Conservation (phyloP, 2,329 filamentous ascomycete species). For the Colletotrichum graminicola region DNA sequence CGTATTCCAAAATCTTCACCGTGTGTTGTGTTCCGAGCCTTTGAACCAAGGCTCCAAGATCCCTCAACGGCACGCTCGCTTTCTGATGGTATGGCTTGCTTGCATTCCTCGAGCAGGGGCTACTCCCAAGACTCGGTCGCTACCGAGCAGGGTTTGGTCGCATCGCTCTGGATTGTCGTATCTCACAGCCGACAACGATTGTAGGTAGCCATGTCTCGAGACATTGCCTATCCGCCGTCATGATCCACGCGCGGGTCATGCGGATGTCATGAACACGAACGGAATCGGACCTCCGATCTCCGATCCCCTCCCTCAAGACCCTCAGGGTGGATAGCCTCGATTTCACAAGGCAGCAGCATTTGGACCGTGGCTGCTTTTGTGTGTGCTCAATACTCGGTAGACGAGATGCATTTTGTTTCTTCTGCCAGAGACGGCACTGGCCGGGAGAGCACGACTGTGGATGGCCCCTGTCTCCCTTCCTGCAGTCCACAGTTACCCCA, state of each 20-base stretch:
- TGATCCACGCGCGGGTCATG: conserved; percentile 26
- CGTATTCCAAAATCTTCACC: neutral
- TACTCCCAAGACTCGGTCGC: neutral
- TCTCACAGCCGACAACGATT: conserved; percentile 6
- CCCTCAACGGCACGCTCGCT: neutral
- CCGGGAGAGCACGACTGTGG: conserved; percentile 5
- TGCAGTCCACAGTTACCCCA: neutral
- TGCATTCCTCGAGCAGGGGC: neutral
- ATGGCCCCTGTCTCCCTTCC: neutral
- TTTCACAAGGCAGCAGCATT: conserved; percentile 25
- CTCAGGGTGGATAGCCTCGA: neutral
- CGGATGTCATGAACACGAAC: conserved; percentile 10
- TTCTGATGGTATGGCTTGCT: neutral
- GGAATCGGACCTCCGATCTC: neutral
- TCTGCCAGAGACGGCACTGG: no score
- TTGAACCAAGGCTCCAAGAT: neutral
- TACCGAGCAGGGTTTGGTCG: conserved; percentile 11
- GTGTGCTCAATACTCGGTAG: conserved; percentile 31
- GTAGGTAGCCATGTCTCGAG: conserved; percentile 14
- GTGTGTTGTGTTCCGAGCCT: no score
- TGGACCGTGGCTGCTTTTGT: conserved; percentile 28
- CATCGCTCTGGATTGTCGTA: conserved; percentile 3
- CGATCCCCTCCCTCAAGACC: no score
- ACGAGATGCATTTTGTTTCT: conserved; percentile 22
- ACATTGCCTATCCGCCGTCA: neutral